Evolutionary conservation across 2,329 filamentous ascomycete species (phyloP), one percentile per base, ranked within the genome.

Genomic region (Venturiaceae sp.): DNA sequence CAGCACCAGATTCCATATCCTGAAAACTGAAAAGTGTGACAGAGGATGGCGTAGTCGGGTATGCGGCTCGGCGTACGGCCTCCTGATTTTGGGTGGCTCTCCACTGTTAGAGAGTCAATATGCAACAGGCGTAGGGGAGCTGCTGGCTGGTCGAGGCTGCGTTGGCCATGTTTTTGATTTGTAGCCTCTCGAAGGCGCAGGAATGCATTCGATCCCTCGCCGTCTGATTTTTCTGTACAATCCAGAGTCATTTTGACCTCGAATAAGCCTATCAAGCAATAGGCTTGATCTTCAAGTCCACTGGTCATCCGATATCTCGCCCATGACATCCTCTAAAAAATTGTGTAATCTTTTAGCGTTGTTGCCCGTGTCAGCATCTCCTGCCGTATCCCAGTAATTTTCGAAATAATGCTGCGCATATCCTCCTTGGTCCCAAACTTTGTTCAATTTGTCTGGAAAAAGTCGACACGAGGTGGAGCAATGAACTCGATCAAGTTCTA

Each of bases 401-500:
- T 53, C 7, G 32, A 41, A 11, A 60, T 53, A 16, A 30, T 26
- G n/a, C 26, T 16, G 3, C 36, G 32, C 19, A 53, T 33, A 3
- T 39, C 7, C 26, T 26, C 30, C 23, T 53, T 58, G 19, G 3
- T 59, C 3, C 58, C 58, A 19, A 60, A 19, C 5, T 34, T 14
- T 5, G 33, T 23, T 9, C 39, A 32, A n/a, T 60, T 37, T 32
- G 3, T 11, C 23, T 26, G 19, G 41, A 19, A 60, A 23, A 60
- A 60, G 3, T 60, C 37, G 5, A 60, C 56, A 11, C 8, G 3
- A 23, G 26, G 28, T 4, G 58, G 58, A 28, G 58, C 58, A 30
- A 60, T 34, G 3, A 59, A 23, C 33, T 60, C 58, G 19, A 60
- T 58, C 34, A 60, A 26, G 9, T 57, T 59, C 58, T 57, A 60